Base-by-base conservation (phyloP, 441 rosid genomes). In the Erysimum cheiri region DNA sequence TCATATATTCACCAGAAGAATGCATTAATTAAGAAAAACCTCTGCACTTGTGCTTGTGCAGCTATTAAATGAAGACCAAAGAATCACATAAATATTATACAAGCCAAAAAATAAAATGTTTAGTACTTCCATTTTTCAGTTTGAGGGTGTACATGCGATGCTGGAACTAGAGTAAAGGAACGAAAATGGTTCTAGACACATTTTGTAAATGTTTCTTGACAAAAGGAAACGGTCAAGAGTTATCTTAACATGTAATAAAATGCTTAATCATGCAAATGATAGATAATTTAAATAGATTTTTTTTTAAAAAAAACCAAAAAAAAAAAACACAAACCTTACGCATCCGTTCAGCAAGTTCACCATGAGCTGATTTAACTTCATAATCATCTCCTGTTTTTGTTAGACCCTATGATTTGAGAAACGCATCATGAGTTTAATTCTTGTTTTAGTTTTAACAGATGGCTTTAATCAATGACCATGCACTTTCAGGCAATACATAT, bases 281-380 rank as follows among this genome's bases (percentile, higher is more conserved):
- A 37, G 7, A 29, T 12, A 24, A 3, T 6, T 15, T 22, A 15
- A 22, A n/a, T 2, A 19, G 22, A 19, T 19, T 19, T 19, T 19
- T 19, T 1, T 19, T n/a, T n/a, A 19, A 19, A 19, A 19, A 19
- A 19, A 19, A 19, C 1, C 22, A 1, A 19, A 19, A 14, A 4
- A 39, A 4, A 69, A 24, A n/a, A 13, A 70, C 36, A 77, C 81
- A 31, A 74, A 88, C 98, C 98, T 90, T 92, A 77, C 98, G 97
- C 98, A 95, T 95, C 72, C 98, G 95, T 74, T 95, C 98, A 67
- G 98, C 99, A 71, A 95, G 96, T 80, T 92, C 92, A 67, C 88
- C 99, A 77, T 95, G 98, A 77, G 98, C 99, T 71, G 96, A 75
- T 85, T 95, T 95, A 46, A 90, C 95, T 81, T 90, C 96, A 40